Conservation (phyloP, 2,329 filamentous ascomycete species). For the Fusarium sp. region DNA sequence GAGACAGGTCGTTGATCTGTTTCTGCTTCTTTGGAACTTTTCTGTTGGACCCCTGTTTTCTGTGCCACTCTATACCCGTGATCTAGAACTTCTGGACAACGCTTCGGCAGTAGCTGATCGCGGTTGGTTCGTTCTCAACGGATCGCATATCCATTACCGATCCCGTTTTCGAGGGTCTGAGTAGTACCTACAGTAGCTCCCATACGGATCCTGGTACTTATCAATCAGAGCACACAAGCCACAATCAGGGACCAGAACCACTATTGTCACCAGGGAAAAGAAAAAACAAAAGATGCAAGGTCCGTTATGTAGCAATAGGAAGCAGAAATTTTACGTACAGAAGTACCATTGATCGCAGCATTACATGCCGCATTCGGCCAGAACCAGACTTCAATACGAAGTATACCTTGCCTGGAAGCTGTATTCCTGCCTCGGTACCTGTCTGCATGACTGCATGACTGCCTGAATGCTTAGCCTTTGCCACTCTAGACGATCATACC, state of each 20-base stretch:
- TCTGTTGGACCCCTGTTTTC: constrained; percentile 28
- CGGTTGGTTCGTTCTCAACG: constrained; percentile 32
- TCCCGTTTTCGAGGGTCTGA: constrained; percentile 13
- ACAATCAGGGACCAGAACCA: constrained; percentile 3
- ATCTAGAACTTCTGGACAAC: constrained; percentile 28
- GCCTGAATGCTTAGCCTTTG: no score
- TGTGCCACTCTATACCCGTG: constrained; percentile 3
- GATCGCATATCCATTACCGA: constrained; percentile 17
- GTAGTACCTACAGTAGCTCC: constrained; percentile 31
- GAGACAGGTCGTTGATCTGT: constrained; percentile 10
- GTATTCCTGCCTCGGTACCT: neutral
- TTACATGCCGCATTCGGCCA: neutral
- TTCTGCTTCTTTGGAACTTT: neutral
- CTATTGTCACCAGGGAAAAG: constrained; percentile 9
- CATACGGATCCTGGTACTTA: constrained; percentile 12
- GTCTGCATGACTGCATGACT: neutral
- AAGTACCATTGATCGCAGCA: neutral
- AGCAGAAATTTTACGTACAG: constrained; percentile 7
- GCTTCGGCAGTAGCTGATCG: constrained; percentile 14
- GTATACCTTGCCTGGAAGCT: neutral
- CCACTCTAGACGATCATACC: no score
- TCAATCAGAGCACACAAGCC: constrained; percentile 3
- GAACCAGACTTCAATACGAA: neutral
- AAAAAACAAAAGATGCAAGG: constrained; percentile 3
- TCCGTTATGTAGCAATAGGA: neutral